Base-by-base conservation (phyloP, 1,284 basidiomycete genomes). In the Porogramme epimiltina region DNA sequence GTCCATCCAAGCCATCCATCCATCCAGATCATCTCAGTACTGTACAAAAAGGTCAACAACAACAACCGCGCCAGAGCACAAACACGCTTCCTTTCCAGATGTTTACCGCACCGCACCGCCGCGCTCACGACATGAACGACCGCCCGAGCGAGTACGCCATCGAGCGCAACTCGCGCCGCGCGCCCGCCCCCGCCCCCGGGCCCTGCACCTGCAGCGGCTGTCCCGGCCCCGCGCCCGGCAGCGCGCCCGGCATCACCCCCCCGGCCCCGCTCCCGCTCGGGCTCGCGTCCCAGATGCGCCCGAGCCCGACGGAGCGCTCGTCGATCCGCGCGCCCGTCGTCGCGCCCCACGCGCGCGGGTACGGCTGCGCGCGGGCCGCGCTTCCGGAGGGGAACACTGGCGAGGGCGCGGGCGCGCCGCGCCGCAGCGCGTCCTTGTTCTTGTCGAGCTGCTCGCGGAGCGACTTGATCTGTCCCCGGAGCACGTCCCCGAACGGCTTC, bases 371-470 rank as follows among this genome's bases (percentile, higher is more conserved):
- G n/a, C n/a, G n/a, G n/a, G n/a, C n/a, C n/a, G n/a, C n/a, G n/a
- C n/a, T n/a, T n/a, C n/a, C n/a, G n/a, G n/a, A n/a, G n/a, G 28
- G 28, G 28, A 31, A 31, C 28, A 31, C 23, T 24, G 46, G 18
- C 22, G 43, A 9, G 19, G 34, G 37, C 22, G 20, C 34, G 13
- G 18, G 24, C 13, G 25, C 18, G 13, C 8, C 8, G 13, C 6
- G 28, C 6, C 6, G 36, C 13, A 10, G 20, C 15, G 23, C 37
- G 23, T 54, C 45, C 44, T 56, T 56, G 39, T 58, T 56, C 49
- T 77, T 76, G 56, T 79, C 79, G 2, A 89, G 72, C 62, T 87
- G 81, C 62, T 82, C 79, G 49, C 78, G 74, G 24, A 91, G 79
- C 8, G 70, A 61, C 53, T 75, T 73, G 63, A 92, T 84, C 64